Base-by-base conservation (phyloP, 2,329 filamentous ascomycete genomes). In the Ascosphaera acerosa region DNA sequence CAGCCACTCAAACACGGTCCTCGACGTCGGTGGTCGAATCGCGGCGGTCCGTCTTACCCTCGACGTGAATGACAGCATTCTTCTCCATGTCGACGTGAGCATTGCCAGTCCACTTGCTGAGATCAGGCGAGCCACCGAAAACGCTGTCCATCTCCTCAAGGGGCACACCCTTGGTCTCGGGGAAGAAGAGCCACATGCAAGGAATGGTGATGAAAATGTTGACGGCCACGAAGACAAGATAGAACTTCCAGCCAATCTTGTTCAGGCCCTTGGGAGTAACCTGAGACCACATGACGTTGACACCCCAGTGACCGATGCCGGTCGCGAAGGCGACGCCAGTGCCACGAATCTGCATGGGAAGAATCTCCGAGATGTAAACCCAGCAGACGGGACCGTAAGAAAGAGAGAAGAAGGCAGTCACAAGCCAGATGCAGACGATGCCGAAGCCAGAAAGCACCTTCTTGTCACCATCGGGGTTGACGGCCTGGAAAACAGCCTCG, bases 361-460 rank as follows among this genome's bases (percentile, higher is more conserved):
- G 66, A 36, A 75, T 64, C 45, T 75, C 70, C 10, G 62, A 61
- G 44, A 68, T 67, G 45, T 74, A 74, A 1, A 73, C 56, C 66
- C 32, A 33, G 25, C 23, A 15, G 42, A 63, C 58, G 3, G 64
- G 62, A 2, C 66, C 61, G 49, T 65, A 70, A 1, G 63, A 66
- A 27, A 66, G 42, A 3, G 62, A 65, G 39, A 69, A 70, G 39
- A 67, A 60, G 10, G 61, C 55, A 15, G 63, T 63, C 31, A 69
- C 64, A 30, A 58, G 57, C 44, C 73, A 74, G n/a, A 75, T 46
- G 49, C 74, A 73, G 39, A 68, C 66, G 12, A 74, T 65, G 7
- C 64, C 68, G 1, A 58, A 64, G 25, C 68, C 64, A 30, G 14
- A 15, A 17, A 15, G 17, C 16, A 6, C 14, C 14, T 17, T 14